A percentile compares a stretch with the other conserved stretches of the same genome.
Evolutionary conservation across 1,284 basidiomycete species (phyloP).

Genomic region (Caloboletus firmus): DNA sequence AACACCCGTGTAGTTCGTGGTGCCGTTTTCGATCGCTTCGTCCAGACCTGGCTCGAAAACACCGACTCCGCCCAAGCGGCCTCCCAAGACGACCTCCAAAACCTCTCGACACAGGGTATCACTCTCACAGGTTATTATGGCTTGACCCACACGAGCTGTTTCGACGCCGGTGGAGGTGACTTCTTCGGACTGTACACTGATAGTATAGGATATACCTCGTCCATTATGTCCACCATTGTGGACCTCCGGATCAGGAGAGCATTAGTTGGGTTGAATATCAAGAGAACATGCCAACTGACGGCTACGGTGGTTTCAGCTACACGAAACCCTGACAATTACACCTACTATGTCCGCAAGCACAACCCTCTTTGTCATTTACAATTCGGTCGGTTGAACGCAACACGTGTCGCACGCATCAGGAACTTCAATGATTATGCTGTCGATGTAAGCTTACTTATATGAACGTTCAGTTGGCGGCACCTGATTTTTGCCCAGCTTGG

Average conservation of each 20-base stretch:
- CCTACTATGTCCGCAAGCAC: conserved; percentile 59
- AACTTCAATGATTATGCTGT: conserved; percentile 63
- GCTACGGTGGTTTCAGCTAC: conserved; percentile 50
- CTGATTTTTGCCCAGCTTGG: conserved; percentile 11
- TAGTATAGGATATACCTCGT: conserved; percentile 36
- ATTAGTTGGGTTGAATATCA: conserved; percentile 58
- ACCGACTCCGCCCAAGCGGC: conserved; percentile 44
- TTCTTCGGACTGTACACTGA: conserved; percentile 60
- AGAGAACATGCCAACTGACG: conserved; percentile 61
- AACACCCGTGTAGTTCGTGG: conserved; percentile 35
- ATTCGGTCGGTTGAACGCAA: conserved; percentile 45
- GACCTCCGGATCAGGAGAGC: conserved; percentile 62
- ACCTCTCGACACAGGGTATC: conserved; percentile 53
- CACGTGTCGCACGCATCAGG: conserved; percentile 50
- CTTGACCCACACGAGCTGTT: conserved; percentile 62
- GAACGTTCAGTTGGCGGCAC: conserved; percentile 35
- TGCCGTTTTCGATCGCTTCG: conserved; percentile 52
- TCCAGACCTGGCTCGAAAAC: conserved; percentile 58
- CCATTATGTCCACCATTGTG: conserved; percentile 56
- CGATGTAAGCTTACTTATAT: conserved; percentile 50
- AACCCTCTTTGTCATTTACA: conserved; percentile 55
- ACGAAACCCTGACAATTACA: conserved; percentile 42
- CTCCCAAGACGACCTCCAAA: conserved; percentile 43
- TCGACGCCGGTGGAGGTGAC: conserved; percentile 51
- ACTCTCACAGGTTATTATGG: conserved; percentile 53